phyloP scores from a whole-genome alignment of 2,329 filamentous ascomycete genomes.

The Fusarium nodosum region DNA sequence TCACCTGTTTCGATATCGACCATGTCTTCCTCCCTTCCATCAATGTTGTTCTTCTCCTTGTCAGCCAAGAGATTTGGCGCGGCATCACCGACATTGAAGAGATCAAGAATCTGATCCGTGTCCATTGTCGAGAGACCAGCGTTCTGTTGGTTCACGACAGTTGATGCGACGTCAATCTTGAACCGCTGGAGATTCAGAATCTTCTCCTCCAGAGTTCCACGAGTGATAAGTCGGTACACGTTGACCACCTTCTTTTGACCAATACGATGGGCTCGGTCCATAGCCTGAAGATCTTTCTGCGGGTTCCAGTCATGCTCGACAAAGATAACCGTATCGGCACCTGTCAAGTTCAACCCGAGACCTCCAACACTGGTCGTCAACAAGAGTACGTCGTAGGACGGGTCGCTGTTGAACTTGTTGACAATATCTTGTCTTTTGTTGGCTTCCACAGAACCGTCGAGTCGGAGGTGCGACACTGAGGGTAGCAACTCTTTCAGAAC shows the following conservation, averaged over 20 bases:
- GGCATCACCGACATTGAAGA: conserved; percentile 91
- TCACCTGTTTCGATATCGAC: conserved; percentile 94
- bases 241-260: conserved; percentile 99
- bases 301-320: conserved; percentile 99
- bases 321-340: conserved; percentile 98
- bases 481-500: conserved; percentile 93
- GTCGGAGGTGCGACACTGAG: conserved; percentile 90
- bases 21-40: conserved; percentile 83
- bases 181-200: conserved; percentile 98
- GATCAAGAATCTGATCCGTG: conserved; percentile 96
- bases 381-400: conserved; percentile 93
- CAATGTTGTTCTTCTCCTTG: conserved; percentile 69
- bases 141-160: conserved; percentile 99
- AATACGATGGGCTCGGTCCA: conserved; percentile 98
- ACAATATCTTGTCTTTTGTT: conserved; percentile 97
- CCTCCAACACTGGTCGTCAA: conserved; percentile 96
- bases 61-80: conserved; percentile 75
- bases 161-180: conserved; percentile 98
- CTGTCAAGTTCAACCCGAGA: conserved; percentile 92
- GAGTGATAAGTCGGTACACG: conserved; percentile 95
- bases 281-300: conserved; percentile 97
- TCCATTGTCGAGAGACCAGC: conserved; percentile 96
- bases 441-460: conserved; percentile 93
- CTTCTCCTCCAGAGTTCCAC: conserved; percentile 97
- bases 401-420: conserved; percentile 98